Percentiles rank a stretch among this genome's conserved stretches.
Evolutionary conservation across 2,329 filamentous ascomycete species (phyloP).

Genomic region (Eutypella sp.): DNA sequence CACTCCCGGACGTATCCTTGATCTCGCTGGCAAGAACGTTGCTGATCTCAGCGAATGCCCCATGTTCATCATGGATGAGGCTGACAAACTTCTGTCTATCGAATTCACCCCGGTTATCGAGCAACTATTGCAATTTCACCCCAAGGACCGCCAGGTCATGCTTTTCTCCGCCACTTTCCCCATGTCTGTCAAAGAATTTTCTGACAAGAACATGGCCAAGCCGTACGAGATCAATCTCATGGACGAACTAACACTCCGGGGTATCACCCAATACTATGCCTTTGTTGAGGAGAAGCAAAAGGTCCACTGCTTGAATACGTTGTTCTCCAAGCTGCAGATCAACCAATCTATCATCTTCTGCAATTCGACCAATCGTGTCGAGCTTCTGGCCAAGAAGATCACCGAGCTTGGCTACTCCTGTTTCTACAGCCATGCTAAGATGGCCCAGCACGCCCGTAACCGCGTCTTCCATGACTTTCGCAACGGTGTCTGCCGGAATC

Average conservation of each 20-base stretch:
- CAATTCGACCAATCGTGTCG: conserved; percentile 97
- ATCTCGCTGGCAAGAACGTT: conserved; percentile 92
- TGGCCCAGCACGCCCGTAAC: conserved; percentile 95
- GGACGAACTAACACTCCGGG: conserved; percentile 95
- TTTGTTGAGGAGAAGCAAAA: conserved; percentile 99
- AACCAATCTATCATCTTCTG: conserved; percentile 99
- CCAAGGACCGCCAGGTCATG: conserved; percentile 98
- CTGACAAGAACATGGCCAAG: conserved; percentile 93
- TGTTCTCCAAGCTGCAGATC: conserved; percentile 98
- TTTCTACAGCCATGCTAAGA: conserved; percentile 98
- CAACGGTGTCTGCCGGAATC: conserved; percentile 94
- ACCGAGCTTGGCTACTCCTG: conserved; percentile 98
- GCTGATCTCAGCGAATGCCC: conserved; percentile 93
- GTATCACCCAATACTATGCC: conserved; percentile 98
- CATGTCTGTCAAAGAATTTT: conserved; percentile 94
- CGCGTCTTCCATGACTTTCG: conserved; percentile 99
- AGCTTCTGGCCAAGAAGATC: conserved; percentile 97
- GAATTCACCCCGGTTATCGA: conserved; percentile 98
- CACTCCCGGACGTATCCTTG: conserved; percentile 91
- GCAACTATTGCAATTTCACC: conserved; percentile 89
- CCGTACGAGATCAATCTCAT: conserved; percentile 99
- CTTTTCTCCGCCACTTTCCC: conserved; percentile 98
- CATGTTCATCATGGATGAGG: conserved; percentile 99
- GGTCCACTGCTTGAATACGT: conserved; percentile 96
- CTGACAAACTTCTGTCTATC: conserved; percentile 92